These are phyloP conservation scores for Aspergillus pseudoviridinutans DNA, from an alignment of 2,329 filamentous ascomycete species.

Conservation along the genomic window DNA sequence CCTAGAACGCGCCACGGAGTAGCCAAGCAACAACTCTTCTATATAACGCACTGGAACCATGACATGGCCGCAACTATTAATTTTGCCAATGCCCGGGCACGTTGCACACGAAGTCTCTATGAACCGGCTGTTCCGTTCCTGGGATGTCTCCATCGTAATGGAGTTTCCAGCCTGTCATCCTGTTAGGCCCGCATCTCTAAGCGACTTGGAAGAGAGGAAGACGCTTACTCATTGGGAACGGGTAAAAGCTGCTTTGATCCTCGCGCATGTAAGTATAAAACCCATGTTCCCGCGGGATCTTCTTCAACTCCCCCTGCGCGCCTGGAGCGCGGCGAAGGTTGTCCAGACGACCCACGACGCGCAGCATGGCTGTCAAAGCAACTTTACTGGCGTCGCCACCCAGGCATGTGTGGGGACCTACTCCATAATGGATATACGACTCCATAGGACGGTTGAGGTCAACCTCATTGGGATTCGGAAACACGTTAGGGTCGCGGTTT, in stretches of 20 bases:
- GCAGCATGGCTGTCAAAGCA: slow-evolving; percentile 65
- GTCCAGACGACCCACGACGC: slow-evolving; percentile 58
- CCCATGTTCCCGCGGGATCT: slow-evolving; percentile 53
- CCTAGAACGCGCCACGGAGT: too few relatives aligned
- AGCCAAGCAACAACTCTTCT: too few relatives aligned
- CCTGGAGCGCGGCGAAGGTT: slow-evolving; percentile 61
- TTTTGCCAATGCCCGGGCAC: too few relatives aligned
- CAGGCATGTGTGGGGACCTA: slow-evolving; percentile 60
- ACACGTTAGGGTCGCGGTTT: slow-evolving; percentile 54
- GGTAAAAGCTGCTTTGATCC: slow-evolving; percentile 57
- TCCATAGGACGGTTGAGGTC: slow-evolving; percentile 61
- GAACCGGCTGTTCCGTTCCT: too few relatives aligned
- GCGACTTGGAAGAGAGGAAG: background rate
- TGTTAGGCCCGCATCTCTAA: too few relatives aligned
- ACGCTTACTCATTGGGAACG: slow-evolving; percentile 46
- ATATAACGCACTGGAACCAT: too few relatives aligned
- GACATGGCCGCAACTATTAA: too few relatives aligned
- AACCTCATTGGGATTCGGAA: slow-evolving; percentile 59
- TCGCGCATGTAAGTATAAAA: slow-evolving; percentile 62
- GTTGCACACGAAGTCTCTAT: too few relatives aligned
- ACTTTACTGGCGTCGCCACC: slow-evolving; percentile 58
- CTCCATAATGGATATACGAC: slow-evolving; percentile 61
- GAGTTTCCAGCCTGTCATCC: too few relatives aligned
- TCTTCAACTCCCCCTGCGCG: slow-evolving; percentile 64
- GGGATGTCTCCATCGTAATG: too few relatives aligned